phyloP scores from a whole-genome alignment of 805 yeast genomes.

The Wickerhamiella domercqiae region DNA sequence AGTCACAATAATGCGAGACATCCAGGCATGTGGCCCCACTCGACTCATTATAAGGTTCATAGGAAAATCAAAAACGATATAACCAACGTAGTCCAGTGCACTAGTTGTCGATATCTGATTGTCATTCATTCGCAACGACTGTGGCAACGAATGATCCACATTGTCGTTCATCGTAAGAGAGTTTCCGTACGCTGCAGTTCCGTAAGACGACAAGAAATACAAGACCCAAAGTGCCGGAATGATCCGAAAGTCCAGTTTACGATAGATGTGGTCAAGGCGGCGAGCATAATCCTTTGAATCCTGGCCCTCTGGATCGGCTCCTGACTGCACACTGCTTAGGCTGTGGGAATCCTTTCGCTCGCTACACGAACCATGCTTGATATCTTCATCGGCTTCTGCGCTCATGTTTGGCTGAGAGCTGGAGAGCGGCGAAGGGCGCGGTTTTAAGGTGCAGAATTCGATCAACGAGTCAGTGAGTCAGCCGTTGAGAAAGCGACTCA shows the following conservation, averaged over 20 bases:
- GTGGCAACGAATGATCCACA: constrained; percentile 44
- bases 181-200: constrained; percentile 60
- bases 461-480: too few relatives aligned
- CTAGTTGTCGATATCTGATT: constrained; percentile 58
- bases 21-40: constrained; percentile 74
- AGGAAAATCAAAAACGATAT: constrained; percentile 72
- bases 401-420: too few relatives aligned
- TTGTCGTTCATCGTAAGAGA: constrained; percentile 63
- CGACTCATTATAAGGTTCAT: constrained; percentile 77
- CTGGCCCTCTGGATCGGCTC: too few relatives aligned
- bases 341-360: too few relatives aligned
- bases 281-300: neutral
- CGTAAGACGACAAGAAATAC: constrained; percentile 67
- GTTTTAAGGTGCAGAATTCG: too few relatives aligned
- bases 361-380: too few relatives aligned
- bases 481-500: too few relatives aligned
- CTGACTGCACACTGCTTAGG: too few relatives aligned
- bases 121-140: constrained; percentile 34
- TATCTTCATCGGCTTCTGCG: too few relatives aligned
- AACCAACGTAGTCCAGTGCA: constrained; percentile 71
- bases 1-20: constrained; percentile 57
- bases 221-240: constrained; percentile 73
- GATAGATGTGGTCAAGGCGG: constrained; percentile 30
- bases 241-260: constrained; percentile 52
- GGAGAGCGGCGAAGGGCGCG: too few relatives aligned